Evolutionary conservation across 371 early-diverging fungal genomes (phyloP).

Genomic region (Saksenaea oblongispora): DNA sequence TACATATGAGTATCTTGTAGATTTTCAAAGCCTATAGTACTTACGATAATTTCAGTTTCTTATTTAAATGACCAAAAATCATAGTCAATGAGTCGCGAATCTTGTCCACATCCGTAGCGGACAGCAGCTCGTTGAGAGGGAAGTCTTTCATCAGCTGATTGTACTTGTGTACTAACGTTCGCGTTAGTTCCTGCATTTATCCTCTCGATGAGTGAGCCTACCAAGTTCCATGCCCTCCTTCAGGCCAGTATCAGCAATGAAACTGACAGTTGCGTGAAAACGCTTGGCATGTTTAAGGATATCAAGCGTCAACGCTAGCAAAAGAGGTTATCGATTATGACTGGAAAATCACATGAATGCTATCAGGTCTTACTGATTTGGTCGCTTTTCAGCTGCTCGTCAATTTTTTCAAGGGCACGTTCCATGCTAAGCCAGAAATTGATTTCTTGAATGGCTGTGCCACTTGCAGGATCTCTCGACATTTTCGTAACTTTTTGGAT

Average conservation of each 20-base stretch:
- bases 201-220: slow-evolving; percentile 15
- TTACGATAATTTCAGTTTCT: slow-evolving; percentile 91
- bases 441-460: slow-evolving; percentile 96
- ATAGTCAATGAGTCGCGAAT: slow-evolving; percentile 76
- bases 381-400: slow-evolving; percentile 92
- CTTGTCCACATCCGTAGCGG: slow-evolving; percentile 90
- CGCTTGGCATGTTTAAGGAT: slow-evolving; percentile 96
- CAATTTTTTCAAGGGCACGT: slow-evolving; percentile 88
- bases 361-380: slow-evolving; percentile 64
- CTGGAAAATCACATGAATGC: background rate
- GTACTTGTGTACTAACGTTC: slow-evolving; percentile 79
- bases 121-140: slow-evolving; percentile 93
- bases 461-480: slow-evolving; percentile 89
- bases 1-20: background rate
- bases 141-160: slow-evolving; percentile 98
- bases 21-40: slow-evolving; percentile 12
- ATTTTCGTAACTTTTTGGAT: slow-evolving; percentile 98
- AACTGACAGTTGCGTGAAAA: slow-evolving; percentile 97
- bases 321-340: background rate
- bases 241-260: slow-evolving; percentile 97
- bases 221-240: slow-evolving; percentile 91
- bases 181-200: background rate
- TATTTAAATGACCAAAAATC: slow-evolving; percentile 95
- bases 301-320: slow-evolving; percentile 83
- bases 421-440: slow-evolving; percentile 99